Base-by-base conservation (phyloP, 768 basidiomycete genomes). In the Tremella fuciformis region DNA sequence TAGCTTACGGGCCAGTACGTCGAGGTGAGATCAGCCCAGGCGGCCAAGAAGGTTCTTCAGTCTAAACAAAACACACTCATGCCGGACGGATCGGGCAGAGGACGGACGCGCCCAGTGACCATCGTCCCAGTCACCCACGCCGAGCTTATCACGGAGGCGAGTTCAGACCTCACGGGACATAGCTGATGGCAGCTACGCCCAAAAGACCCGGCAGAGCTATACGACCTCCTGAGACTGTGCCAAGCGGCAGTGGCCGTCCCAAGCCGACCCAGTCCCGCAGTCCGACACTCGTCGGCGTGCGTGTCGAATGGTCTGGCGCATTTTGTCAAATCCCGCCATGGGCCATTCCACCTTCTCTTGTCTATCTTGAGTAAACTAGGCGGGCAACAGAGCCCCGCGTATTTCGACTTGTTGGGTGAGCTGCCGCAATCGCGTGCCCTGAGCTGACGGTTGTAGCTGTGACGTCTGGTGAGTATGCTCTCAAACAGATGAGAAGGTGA, bases 361-460 rank as follows among this genome's bases (percentile, higher is more conserved):
- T 67, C 65, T 13, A 60, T 70, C 15, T 42, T 74, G 61, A 69
- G 69, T 49, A 72, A 72, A 60, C 39, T 70, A 40, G 57, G 44
- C 13, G 63, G 61, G 11, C 56, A 52, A 22, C 47, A 53, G 19
- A 71, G 66, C 50, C 67, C 68, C 13, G 66, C 66, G 13, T 74
- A 70, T 58, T 71, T 67, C 67, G 72, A 74, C 48, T 34, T 71
- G 40, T 69, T 74, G 50, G 58, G 70, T 72, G 55, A 69, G 67
- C 46, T 44, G 7, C 7, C 42, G 9, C 18, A 7, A 11, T 19
- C 11, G 38, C 34, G 16, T 46, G 13, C 0, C 13, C 29, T 26
- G 25, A 39, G 53, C 8, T 50, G 25, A 50, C 25, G 38, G 11
- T 40, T 0, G 16, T 47, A 64, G 63, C 60, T 24, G 63, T 65